Evolutionary conservation across 2,329 filamentous ascomycete species (phyloP), one percentile per base, ranked within the genome.

Genomic region (Pestalotiopsis sp.): DNA sequence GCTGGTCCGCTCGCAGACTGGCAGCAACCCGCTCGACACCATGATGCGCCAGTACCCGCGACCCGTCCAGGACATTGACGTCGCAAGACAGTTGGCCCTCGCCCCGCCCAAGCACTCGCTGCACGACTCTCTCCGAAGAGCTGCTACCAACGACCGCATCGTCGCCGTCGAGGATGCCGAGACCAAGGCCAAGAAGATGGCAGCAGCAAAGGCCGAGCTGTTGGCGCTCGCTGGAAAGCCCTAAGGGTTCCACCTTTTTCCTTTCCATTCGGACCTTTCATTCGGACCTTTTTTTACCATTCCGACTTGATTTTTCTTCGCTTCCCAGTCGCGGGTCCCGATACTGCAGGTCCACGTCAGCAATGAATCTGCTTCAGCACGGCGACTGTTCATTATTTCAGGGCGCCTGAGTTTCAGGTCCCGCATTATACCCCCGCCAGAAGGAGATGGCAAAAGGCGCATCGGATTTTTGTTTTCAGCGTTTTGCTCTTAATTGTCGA

Each of bases 201-300:
- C 85, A 66, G 80, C 81, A 45, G 80, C 80, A 36, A 88, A 88
- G 80, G 78, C 75, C 69, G 80, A 85, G 41, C 77, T 88, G 17
- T 80, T 84, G 17, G 79, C 79, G 27, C 71, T 75, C 17, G 74
- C 71, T 49, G 72, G 74, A 9, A 73, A 73, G 17, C 57, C 72
- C 58, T 78, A 60, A 73, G 12, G 59, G 36, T 52, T 52, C 45
- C 45, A 52, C 45, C 45, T 52, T 52, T 52, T 52, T n/a, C 27
- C 13, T 61, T 17, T 36, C 20, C 27, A 13, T 20, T 36, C 56
- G 17, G 20, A 20, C 27, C 25, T 58, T 13, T 25, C 25, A 20
- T 61, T 39, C 59, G n/a, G 59, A 61, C 59, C n/a, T 59, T 59
- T 39, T 31, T 59, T 39, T 49, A n/a, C 17, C 45, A 9, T 52